phyloP scores from a whole-genome alignment of 2,329 filamentous ascomycete genomes.

The Colletotrichum sp. region DNA sequence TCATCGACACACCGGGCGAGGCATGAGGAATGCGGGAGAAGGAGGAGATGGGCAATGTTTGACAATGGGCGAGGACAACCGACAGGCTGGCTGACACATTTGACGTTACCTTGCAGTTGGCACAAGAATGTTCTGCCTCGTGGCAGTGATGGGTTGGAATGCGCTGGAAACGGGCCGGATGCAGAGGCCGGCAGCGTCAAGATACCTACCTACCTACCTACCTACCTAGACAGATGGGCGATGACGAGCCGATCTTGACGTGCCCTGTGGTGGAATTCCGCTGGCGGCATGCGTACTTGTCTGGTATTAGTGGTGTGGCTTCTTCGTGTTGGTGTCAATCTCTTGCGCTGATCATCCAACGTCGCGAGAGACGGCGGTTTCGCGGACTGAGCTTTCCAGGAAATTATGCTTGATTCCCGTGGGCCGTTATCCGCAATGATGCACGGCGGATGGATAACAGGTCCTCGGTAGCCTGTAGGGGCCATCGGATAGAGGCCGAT shows the following conservation, averaged over 20 bases:
- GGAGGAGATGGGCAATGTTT: not conserved
- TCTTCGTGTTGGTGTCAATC: not conserved
- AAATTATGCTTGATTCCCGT: conserved; percentile 2
- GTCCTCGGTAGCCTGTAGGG: not conserved
- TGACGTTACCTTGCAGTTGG: not conserved
- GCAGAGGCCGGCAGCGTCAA: not conserved
- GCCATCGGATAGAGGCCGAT: not conserved
- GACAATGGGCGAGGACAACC: not conserved
- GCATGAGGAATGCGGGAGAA: not conserved
- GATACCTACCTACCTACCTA: not conserved
- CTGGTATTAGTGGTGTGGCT: not conserved
- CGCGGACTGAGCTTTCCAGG: not conserved
- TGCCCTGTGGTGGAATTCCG: not conserved
- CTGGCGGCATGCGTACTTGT: not conserved
- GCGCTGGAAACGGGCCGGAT: conserved; percentile 8
- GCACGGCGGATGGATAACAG: not conserved
- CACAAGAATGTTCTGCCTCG: conserved; percentile 3
- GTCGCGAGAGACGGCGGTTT: not conserved
- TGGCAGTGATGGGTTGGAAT: conserved; percentile 4
- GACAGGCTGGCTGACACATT: conserved; percentile 3
- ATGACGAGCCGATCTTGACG: not conserved
- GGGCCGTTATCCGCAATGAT: not conserved
- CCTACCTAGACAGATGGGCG: not conserved
- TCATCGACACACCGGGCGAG: not conserved
- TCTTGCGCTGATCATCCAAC: not conserved